phyloP scores from a whole-genome alignment of 2,329 filamentous ascomycete genomes.

The Colletotrichum tropicale region DNA sequence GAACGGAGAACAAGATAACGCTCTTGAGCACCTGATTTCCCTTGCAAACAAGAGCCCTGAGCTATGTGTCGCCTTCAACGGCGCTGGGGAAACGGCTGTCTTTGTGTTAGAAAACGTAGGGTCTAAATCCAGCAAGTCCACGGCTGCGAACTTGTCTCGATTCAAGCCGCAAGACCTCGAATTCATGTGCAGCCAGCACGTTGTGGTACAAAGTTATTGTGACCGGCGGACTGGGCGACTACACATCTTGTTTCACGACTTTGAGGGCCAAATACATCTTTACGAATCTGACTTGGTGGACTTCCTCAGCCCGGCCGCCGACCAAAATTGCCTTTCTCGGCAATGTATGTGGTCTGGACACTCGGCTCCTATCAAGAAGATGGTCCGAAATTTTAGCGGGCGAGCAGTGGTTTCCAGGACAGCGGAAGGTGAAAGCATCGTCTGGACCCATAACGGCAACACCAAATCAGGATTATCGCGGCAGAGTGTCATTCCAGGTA shows the following conservation, averaged over 20 bases:
- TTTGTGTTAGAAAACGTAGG: slow-evolving; percentile 92
- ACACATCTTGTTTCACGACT: slow-evolving; percentile 79
- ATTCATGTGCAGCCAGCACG: slow-evolving; percentile 50
- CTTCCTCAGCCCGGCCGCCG: slow-evolving; percentile 75
- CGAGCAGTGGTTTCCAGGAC: slow-evolving; percentile 83
- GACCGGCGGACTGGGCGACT: slow-evolving; percentile 68
- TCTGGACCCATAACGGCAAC: slow-evolving; percentile 75
- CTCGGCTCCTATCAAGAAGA: slow-evolving; percentile 79
- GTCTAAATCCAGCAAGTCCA: slow-evolving; percentile 66
- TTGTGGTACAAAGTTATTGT: slow-evolving; percentile 77
- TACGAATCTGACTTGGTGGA: slow-evolving; percentile 80
- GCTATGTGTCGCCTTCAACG: slow-evolving; percentile 84
- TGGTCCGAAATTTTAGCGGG: slow-evolving; percentile 84
- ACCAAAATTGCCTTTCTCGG: slow-evolving; percentile 63
- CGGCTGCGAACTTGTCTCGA: slow-evolving; percentile 83
- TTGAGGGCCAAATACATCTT: slow-evolving; percentile 84
- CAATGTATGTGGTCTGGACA: slow-evolving; percentile 84
- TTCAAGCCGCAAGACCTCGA: slow-evolving; percentile 64
- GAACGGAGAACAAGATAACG: slow-evolving; percentile 53
- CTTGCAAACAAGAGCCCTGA: slow-evolving; percentile 86
- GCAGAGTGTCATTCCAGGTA: slow-evolving; percentile 70
- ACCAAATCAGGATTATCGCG: slow-evolving; percentile 62
- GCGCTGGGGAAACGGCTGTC: slow-evolving; percentile 84
- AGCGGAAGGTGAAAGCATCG: slow-evolving; percentile 75
- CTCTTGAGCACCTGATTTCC: slow-evolving; percentile 83